Evolutionary conservation across 2,329 filamentous ascomycete genomes (phyloP), one percentile per base, ranked within the genome.

Genomic region (Byssoonygena ceratinophila): DNA sequence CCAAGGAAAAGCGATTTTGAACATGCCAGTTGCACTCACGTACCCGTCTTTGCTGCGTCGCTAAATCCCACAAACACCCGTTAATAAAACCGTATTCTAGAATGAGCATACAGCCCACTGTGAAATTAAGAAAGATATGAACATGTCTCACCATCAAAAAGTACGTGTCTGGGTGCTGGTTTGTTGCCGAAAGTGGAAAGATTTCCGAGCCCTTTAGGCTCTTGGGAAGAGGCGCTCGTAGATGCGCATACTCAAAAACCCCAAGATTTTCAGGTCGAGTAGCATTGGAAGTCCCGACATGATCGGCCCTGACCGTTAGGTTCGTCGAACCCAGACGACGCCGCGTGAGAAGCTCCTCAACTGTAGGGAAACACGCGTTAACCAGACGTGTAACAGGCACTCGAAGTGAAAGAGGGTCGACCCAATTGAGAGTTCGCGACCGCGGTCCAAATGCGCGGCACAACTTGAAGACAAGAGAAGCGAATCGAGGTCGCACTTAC

Each of bases 201-300:
- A 98, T 94, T 64, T 92, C 92, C 4, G 90, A 95, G 25, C 78
- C 78, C 56, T 83, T 81, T 60, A 97, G 83, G 58, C 92, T 89
- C 70, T 90, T 92, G 46, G 92, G 92, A 44, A 98, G 74, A 12
- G 92, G 91, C 55, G 90, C 91, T 64, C 91, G 85, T 46, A 98
- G 77, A 67, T 98, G 92, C 59, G 90, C 91, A 69, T 98, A 98
- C 70, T 97, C 92, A 67, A 98, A 95, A 44, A 84, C 81, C 48
- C 87, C 88, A 55, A 92, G 75, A 60, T 84, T 82, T 59, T 84
- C 77, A 44, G 81, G 76, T 66, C 87, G 87, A 53, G 82, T 80
- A 58, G 87, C 83, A 68, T 82, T 84, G 36, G 79, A 78, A 8
- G 80, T 80, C 55, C 80, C 81, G n/a, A 83, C 74, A 60, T 85